Evolutionary conservation across 495 filamentous ascomycete species (phyloP).

Genomic region (Neurospora cerealis): DNA sequence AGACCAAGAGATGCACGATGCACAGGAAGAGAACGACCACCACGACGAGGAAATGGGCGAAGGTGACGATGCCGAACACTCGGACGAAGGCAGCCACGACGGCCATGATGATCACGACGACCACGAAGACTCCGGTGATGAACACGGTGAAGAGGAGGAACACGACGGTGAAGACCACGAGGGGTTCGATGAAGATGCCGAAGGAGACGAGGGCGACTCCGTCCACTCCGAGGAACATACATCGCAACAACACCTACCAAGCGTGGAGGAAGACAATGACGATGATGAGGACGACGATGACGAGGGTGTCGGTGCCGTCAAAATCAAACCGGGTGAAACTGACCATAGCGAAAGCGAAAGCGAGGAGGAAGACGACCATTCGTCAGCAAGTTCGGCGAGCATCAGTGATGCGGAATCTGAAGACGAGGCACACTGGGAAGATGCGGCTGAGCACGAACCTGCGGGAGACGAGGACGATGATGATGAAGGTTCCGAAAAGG

Average conservation of each 20-base stretch:
- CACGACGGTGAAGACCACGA: constrained; percentile 29
- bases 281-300: constrained; percentile 41
- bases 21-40: constrained; percentile 28
- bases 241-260: constrained; percentile 27
- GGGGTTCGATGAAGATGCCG: constrained; percentile 31
- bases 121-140: constrained; percentile 26
- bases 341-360: constrained; percentile 35
- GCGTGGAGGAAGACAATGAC: constrained; percentile 20
- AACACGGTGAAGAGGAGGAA: constrained; percentile 35
- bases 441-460: constrained; percentile 38
- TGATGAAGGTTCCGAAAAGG: constrained; percentile 47
- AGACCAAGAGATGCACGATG: constrained; percentile 42
- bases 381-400: constrained; percentile 11
- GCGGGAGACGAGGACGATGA: constrained; percentile 59
- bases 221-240: background rate
- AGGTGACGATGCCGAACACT: constrained; percentile 19
- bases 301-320: constrained; percentile 69
- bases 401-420: constrained; percentile 31
- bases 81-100: constrained; percentile 21
- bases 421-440: constrained; percentile 44
- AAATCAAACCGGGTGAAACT: constrained; percentile 49
- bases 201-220: constrained; percentile 31
- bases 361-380: constrained; percentile 17
- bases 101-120: constrained; percentile 29
- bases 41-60: constrained; percentile 24